These are phyloP conservation scores for Plasmodium vinckei DNA, from an alignment of 169 alveolate species.

Conservation along the genomic window DNA sequence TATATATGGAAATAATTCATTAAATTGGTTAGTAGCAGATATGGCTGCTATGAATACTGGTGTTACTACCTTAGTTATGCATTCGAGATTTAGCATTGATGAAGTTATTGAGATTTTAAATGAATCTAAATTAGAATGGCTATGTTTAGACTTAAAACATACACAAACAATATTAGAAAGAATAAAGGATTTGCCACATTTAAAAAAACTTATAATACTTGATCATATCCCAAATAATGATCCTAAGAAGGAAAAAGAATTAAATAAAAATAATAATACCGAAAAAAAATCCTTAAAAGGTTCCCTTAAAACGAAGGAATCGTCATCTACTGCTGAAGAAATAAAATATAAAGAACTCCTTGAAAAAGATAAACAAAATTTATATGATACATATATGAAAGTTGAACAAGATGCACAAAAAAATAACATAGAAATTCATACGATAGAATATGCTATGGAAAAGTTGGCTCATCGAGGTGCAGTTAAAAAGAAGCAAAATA, in stretches of 20 bases:
- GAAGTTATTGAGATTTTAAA: constrained; percentile 46
- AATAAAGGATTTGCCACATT: constrained; percentile 18
- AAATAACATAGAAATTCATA: not conserved
- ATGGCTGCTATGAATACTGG: constrained; percentile 27
- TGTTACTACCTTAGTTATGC: constrained; percentile 49
- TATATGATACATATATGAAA: too few species aligned
- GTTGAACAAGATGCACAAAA: too few species aligned
- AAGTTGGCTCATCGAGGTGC: not conserved
- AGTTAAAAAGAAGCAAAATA: not conserved
- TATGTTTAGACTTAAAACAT: constrained; percentile 29
- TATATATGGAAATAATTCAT: constrained; percentile 50
- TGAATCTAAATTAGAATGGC: constrained; percentile 54
- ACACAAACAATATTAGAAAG: constrained; percentile 3
- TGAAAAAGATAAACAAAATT: too few species aligned
- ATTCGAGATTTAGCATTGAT: constrained; percentile 47
- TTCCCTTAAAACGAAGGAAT: too few species aligned
- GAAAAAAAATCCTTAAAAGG: too few species aligned
- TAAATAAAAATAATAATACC: too few species aligned
- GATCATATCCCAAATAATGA: constrained; percentile 3
- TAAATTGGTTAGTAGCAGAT: constrained; percentile 56
- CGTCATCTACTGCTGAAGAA: too few species aligned
- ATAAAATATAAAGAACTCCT: too few species aligned
- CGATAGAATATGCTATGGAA: not conserved
- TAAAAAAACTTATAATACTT: constrained; percentile 39
- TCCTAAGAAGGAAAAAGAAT: not conserved